Conservation (phyloP, 2,329 filamentous ascomycete genomes). For the Exophiala xenobiotica region DNA sequence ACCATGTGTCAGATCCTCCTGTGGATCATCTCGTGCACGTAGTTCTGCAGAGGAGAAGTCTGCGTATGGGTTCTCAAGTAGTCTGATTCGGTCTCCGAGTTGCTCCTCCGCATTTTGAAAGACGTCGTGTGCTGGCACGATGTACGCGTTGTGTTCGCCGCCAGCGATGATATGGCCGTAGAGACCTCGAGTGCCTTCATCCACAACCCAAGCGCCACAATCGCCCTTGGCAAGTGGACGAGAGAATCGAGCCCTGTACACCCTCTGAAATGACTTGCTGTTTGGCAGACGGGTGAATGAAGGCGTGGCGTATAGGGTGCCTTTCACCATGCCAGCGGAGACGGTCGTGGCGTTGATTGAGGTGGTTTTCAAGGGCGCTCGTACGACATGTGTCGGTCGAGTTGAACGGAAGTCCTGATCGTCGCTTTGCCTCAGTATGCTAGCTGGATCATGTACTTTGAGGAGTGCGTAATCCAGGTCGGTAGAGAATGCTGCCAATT, state of each 20-base stretch:
- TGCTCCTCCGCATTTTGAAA: background rate
- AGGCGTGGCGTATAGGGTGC: background rate
- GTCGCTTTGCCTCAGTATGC: background rate
- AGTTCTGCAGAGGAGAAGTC: background rate
- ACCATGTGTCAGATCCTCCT: background rate
- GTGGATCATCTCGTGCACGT: background rate
- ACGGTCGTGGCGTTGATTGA: background rate
- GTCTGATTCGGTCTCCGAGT: background rate
- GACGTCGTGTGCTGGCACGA: background rate
- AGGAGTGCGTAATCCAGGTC: slow-evolving; percentile 8
- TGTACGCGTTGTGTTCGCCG: background rate
- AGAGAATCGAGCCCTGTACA: background rate
- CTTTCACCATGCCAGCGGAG: background rate
- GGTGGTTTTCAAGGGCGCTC: background rate
- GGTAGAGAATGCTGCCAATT: background rate
- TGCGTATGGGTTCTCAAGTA: background rate
- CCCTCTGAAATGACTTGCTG: background rate
- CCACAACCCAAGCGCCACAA: slow-evolving; percentile 9
- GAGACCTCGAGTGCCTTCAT: slow-evolving; percentile 1
- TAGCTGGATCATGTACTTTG: background rate
- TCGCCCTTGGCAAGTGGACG: slow-evolving; percentile 2
- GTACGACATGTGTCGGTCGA: background rate
- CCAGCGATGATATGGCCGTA: slow-evolving; percentile 8
- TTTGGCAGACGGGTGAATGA: background rate
- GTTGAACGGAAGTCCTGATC: background rate